Base-by-base conservation (phyloP, 2,329 filamentous ascomycete genomes). In the Mariannaea elegans region DNA sequence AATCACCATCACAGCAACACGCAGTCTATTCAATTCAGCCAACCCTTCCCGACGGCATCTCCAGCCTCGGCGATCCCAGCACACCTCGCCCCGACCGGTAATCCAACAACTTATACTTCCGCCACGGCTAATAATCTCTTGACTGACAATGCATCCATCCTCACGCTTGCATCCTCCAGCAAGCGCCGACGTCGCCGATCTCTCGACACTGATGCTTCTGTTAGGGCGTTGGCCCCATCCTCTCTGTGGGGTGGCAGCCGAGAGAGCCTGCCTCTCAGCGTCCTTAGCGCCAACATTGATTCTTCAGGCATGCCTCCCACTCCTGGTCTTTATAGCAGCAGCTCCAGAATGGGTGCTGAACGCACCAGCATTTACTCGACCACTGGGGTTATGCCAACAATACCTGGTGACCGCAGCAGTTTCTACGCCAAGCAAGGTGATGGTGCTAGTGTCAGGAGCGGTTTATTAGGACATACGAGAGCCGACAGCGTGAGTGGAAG, bases 171-270 rank as follows among this genome's bases (percentile, higher is more conserved):
- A 2, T 94, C 91, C 4, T 94, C 91, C 0, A 92, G 90, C 65
- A 93, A 94, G 77, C 87, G 90, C 34, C 85, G 89, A 24, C 88
- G 92, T 32, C 86, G 92, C 47, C 86, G 91, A 61, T 94, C 91
- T 27, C 88, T 94, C 76, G 92, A 95, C 74, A 95, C 92, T 0
- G 91, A 95, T 73, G 92, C 92, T 5, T 94, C 91, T 0, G 91
- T 95, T 36, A 90, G 92, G 41, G 92, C 92, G 2, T 80, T 96
- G n/a, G 90, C 92, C 1, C 92, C 92, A 0, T 92, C 90, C 0
- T 94, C 91, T 1, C 82, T 94, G 4, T 95, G 91, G 82, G 92
- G 92, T 42, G 91, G 91, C 41, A 93, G 90, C 70, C 87, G 91
- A 61, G 92, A 95, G 76, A 91, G 88, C 41, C 82, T 95, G 2